Conservation (phyloP, 768 basidiomycete genomes). For the Hortiboletus campestris region DNA sequence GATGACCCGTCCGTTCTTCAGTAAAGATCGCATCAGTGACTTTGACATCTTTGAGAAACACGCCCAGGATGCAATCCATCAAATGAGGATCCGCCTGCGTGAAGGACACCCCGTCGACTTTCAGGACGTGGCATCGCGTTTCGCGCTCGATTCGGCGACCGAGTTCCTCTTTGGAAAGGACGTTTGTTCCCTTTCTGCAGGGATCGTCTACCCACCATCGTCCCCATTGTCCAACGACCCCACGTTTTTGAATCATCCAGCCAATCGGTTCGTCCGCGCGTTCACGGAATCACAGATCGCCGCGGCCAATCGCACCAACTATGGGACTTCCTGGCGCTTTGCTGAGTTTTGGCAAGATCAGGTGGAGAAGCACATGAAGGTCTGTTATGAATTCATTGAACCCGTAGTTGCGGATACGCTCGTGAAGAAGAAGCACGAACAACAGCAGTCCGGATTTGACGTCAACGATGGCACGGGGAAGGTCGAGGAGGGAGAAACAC, state of each 20-base stretch:
- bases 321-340: constrained; percentile 44
- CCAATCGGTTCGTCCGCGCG: constrained; percentile 39
- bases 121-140: constrained; percentile 43
- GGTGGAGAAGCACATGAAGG: constrained; percentile 36
- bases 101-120: constrained; percentile 42
- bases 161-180: constrained; percentile 53
- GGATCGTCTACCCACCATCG: constrained; percentile 34
- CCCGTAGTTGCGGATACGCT: constrained; percentile 46
- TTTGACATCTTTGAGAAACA: constrained; percentile 42
- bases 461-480: constrained; percentile 21
- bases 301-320: constrained; percentile 32
- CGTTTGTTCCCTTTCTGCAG: constrained; percentile 37
- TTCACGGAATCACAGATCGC: constrained; percentile 38
- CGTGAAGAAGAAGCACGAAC: constrained; percentile 34
- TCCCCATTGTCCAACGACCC: constrained; percentile 22
- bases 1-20: constrained; percentile 45
- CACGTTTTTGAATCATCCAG: constrained; percentile 26
- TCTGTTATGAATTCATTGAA: constrained; percentile 46
- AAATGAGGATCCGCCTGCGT: constrained; percentile 31
- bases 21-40: constrained; percentile 37
- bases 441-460: constrained; percentile 7
- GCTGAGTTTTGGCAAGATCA: constrained; percentile 42
- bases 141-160: constrained; percentile 57
- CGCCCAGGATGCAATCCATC: constrained; percentile 32
- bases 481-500: constrained; percentile 40